Base-by-base conservation (phyloP, 495 filamentous ascomycete species). In the Neurospora tetraspora region DNA sequence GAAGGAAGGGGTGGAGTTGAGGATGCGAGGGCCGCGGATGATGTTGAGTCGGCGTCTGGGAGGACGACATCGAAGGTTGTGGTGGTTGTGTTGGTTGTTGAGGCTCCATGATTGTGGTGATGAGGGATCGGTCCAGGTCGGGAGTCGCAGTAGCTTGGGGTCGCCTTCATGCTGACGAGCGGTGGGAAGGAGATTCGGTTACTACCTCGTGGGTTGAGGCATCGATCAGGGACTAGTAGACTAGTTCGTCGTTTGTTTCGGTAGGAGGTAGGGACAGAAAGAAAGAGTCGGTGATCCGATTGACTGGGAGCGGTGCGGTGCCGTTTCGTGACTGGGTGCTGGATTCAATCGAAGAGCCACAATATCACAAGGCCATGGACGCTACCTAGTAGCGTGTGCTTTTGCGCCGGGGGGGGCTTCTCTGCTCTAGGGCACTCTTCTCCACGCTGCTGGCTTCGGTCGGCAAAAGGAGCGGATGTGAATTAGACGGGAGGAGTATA, bases 1-100 rank as follows among this genome's bases (percentile, higher is more conserved):
- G 78, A 39, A 81, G 71, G 76, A 82, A 81, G 77, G 79, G 78
- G 70, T 78, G 78, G 59, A 82, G 81, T 68, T 77, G 82, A 68
- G 79, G 80, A 76, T 81, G 79, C 70, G 80, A 77, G 38, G 76
- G 76, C 45, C 83, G 79, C 38, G 81, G 71, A 68, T 74, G 73
- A 9, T 73, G 70, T n/a, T 77, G 80, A 34, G 27, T 65, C 53
- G 53, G 53, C 53, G 53, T 65, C 53, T 34, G 53, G 27, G 53
- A 65, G 27, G 53, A 59, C 47, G 47, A 59, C 47, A 59, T 59
- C 10, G 20, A 74, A 71, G 73, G 81, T 69, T 80, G 81, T 69
- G 72, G 68, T 72, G 76, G 74, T 37, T 72, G 79, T 68, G 59
- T 16, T 38, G 74, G 75, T 68, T 74, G 78, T 71, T 79, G 80